Percentiles rank a stretch among this genome's conserved stretches.
Conservation (phyloP, 306 rosid species). For the Castanea crenata region DNA sequence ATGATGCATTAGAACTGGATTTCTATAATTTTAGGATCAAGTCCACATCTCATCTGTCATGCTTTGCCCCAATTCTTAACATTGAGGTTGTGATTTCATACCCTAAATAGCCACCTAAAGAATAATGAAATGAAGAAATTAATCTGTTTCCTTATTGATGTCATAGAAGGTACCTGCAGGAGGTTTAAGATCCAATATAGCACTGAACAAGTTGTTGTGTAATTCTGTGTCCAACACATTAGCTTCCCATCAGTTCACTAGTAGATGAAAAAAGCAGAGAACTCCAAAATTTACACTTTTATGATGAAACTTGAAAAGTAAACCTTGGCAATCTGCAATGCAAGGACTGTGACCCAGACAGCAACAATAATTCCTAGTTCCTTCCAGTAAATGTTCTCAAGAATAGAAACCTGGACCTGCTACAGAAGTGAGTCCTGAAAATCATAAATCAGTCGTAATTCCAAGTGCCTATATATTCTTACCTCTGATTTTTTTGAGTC, state of each 20-base stretch:
- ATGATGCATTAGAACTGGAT: background rate
- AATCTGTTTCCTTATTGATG: background rate
- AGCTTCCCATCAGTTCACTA: background rate
- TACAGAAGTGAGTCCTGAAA: background rate
- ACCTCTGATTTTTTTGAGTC: conserved; percentile 37
- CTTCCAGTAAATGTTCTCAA: conserved; percentile 78
- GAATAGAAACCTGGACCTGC: conserved; percentile 61
- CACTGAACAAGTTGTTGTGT: conserved; percentile 61
- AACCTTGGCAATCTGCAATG: conserved; percentile 77
- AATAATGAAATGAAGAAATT: no score
- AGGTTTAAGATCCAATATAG: conserved; percentile 74
- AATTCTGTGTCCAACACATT: conserved; percentile 34
- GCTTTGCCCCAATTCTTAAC: background rate
- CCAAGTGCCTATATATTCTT: background rate
- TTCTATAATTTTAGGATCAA: background rate
- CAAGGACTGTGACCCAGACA: conserved; percentile 85
- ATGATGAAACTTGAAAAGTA: conserved; percentile 6
- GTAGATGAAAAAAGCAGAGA: background rate
- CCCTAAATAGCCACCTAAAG: no score
- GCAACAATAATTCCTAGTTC: conserved; percentile 75
- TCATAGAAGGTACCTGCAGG: conserved; percentile 57
- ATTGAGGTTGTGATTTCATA: no score
- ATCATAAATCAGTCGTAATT: background rate
- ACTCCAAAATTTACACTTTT: background rate
- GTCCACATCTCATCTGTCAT: background rate